phyloP scores from a whole-genome alignment of 164 flowering plant species.

The Buxus sempervirens region DNA sequence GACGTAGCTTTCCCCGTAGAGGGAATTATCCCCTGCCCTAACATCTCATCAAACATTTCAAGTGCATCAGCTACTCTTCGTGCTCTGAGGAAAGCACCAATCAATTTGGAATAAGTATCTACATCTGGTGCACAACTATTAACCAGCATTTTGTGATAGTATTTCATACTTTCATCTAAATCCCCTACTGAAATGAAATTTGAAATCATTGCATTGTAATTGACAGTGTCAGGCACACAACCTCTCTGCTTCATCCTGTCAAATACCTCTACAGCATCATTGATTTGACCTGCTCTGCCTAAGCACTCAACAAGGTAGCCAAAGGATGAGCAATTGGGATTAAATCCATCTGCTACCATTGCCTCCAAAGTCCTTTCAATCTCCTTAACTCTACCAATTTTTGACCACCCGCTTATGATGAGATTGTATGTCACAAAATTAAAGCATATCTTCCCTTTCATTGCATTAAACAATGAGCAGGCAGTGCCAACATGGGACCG shows the following conservation, averaged over 20 bases:
- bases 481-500: constrained; percentile 67
- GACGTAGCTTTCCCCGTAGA: constrained; percentile 60
- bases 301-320: constrained; percentile 60
- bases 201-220: constrained; percentile 69
- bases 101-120: constrained; percentile 57
- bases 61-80: constrained; percentile 88
- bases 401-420: constrained; percentile 80
- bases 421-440: constrained; percentile 44
- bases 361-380: constrained; percentile 48
- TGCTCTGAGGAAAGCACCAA: constrained; percentile 46
- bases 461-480: constrained; percentile 36
- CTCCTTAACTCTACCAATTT: constrained; percentile 49
- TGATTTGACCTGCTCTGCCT: constrained; percentile 70
- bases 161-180: constrained; percentile 51
- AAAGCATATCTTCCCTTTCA: constrained; percentile 51
- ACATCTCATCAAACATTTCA: constrained; percentile 84
- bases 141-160: constrained; percentile 48
- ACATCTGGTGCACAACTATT: constrained; percentile 45
- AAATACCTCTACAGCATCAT: constrained; percentile 60
- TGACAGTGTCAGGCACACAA: constrained; percentile 34
- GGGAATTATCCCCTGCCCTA: constrained; percentile 53
- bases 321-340: constrained; percentile 53
- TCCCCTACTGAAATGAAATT: constrained; percentile 49
- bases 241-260: constrained; percentile 48
- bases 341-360: constrained; percentile 60